A percentile compares a stretch with the other conserved stretches of the same genome.
phyloP scores from a whole-genome alignment of 805 yeast species.

The Kodamaea leandrae region DNA sequence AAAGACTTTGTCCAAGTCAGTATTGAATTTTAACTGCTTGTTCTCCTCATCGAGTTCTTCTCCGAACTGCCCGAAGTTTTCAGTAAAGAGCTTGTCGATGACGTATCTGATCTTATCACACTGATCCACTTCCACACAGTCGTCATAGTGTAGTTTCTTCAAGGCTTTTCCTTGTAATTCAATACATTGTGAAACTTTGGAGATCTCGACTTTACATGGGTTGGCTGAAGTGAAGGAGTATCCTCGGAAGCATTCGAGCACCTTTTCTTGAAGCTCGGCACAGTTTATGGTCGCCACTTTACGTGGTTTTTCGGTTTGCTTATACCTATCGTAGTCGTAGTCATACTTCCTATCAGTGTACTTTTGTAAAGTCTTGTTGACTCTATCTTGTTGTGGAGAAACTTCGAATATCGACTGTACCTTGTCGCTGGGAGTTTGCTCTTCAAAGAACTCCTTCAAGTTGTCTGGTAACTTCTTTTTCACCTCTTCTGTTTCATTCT shows the following conservation, averaged over 20 bases:
- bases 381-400: constrained; percentile 27
- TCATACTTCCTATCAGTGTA: constrained; percentile 18
- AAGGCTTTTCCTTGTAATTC: constrained; percentile 37
- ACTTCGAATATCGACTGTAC: constrained; percentile 23
- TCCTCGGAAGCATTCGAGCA: constrained; percentile 34
- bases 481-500: constrained; percentile 26
- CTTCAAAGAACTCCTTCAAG: constrained; percentile 30
- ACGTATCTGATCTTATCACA: constrained; percentile 36
- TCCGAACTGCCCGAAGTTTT: constrained; percentile 39
- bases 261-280: constrained; percentile 38
- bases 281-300: constrained; percentile 36
- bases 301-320: constrained; percentile 23
- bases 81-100: constrained; percentile 35
- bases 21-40: constrained; percentile 24
- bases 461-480: constrained; percentile 34
- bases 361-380: constrained; percentile 23
- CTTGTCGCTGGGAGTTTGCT: constrained; percentile 28
- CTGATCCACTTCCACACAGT: constrained; percentile 34
- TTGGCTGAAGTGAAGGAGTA: constrained; percentile 27
- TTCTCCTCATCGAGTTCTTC: constrained; percentile 25
- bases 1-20: constrained; percentile 31
- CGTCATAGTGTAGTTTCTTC: constrained; percentile 31
- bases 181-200: constrained; percentile 26
- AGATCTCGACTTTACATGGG: constrained; percentile 32
- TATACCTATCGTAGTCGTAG: constrained; percentile 31